Evolutionary conservation across 2,329 filamentous ascomycete species (phyloP).

Genomic region (Claviceps pazoutovae): DNA sequence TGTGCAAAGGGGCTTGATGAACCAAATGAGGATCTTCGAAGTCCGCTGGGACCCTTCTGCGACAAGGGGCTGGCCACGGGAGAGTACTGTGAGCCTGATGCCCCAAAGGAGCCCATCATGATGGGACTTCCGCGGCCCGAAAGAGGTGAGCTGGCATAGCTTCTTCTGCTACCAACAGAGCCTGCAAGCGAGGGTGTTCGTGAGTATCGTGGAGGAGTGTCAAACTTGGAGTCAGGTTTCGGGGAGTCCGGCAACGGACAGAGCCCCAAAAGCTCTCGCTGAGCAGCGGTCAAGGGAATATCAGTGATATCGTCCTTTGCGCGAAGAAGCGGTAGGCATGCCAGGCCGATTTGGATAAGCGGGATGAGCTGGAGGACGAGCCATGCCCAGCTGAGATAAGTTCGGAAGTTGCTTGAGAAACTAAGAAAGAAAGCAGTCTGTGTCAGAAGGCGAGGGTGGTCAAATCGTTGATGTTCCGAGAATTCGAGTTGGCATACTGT

Average conservation of each 20-base stretch:
- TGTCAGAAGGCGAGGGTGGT: neutral
- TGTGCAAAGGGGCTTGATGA: constrained; percentile 38
- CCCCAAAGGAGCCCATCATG: constrained; percentile 16
- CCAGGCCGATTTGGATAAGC: constrained; percentile 55
- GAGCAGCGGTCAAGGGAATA: constrained; percentile 64
- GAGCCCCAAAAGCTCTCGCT: constrained; percentile 73
- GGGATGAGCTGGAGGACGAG: constrained; percentile 41
- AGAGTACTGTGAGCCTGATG: constrained; percentile 33
- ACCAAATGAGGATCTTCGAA: constrained; percentile 47
- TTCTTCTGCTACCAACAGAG: constrained; percentile 46
- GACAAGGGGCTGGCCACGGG: constrained; percentile 40
- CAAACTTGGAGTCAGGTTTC: constrained; percentile 55
- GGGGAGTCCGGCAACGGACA: constrained; percentile 48
- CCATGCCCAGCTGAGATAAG: constrained; percentile 30
- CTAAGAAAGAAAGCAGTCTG: constrained; percentile 11
- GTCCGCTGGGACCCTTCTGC: constrained; percentile 48
- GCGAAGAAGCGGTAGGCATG: constrained; percentile 58
- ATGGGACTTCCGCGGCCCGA: constrained; percentile 40
- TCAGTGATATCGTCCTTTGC: constrained; percentile 67
- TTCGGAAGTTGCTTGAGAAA: constrained; percentile 16
- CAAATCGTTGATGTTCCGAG: neutral
- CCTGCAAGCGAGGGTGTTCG: constrained; percentile 53
- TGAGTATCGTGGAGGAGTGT: constrained; percentile 77
- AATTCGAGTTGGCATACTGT: constrained; percentile 18
- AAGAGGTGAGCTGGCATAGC: constrained; percentile 43